Base-by-base conservation (phyloP, 2,329 filamentous ascomycete species). In the Fusarium phyllophilum region DNA sequence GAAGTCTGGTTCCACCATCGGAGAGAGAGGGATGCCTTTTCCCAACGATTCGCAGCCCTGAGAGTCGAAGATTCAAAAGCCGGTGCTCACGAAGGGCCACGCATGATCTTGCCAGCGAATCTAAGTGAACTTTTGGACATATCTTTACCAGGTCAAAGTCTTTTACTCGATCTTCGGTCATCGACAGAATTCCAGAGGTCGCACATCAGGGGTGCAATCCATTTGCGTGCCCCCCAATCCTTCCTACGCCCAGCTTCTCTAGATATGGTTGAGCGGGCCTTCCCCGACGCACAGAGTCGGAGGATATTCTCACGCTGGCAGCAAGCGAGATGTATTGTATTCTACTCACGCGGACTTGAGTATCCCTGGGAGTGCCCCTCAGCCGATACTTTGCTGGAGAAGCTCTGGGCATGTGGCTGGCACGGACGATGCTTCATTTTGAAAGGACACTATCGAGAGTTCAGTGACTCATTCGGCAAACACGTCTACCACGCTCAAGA, bases 1-100 rank as follows among this genome's bases (percentile, higher is more conserved):
- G 84, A 88, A 64, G 83, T 87, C 61, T 90, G 88, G 88, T 89
- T 89, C 75, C 84, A 87, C 67, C 86, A 88, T 66, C 85, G 87
- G 26, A 84, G 86, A 36, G 84, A 88, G 56, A 84, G 84, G 55
- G 86, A 88, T 68, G 79, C 82, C 24, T 84, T 86, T 38, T 82
- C 81, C 6, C 82, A 83, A 68, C 85, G 84, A 54, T 79, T 88
- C 11, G 85, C 86, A 41, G 83, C 80, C 42, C 81, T 88, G 29
- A 82, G 79, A 48, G 80, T 85, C 42, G 83, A 83, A 26, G 83
- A 85, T 33, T 75, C 79, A 13, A 78, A 77, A 14, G 76, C 77
- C 2, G 78, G 78, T 24, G 61, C 77, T 22, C 80, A 75, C 6
- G 79, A 81, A 26, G 82, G 81, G 2, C 79, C 83, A 18, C 82